A percentile compares a stretch with the other conserved stretches of the same genome.
phyloP scores from a whole-genome alignment of 306 rosid genomes.

The Medicago ruthenica region DNA sequence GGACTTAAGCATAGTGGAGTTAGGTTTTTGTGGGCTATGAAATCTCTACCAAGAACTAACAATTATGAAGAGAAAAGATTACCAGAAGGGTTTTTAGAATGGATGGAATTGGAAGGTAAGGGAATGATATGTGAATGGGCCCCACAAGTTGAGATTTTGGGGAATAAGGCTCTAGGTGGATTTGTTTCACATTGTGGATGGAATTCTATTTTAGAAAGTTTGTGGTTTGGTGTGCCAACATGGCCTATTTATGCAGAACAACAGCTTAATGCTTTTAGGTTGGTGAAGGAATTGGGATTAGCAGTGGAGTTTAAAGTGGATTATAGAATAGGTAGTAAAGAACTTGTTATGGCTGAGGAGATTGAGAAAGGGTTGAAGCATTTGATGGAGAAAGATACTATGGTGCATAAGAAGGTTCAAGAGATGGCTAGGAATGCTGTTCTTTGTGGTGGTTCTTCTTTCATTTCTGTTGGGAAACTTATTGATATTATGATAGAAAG shows the following conservation, averaged over 20 bases:
- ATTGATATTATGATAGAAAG: slow-evolving; percentile 43
- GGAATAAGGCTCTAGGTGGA: slow-evolving; percentile 57
- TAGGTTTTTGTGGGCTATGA: slow-evolving; percentile 64
- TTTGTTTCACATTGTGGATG: slow-evolving; percentile 77
- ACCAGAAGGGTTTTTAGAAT: slow-evolving; percentile 63
- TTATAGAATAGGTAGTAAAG: slow-evolving; percentile 42
- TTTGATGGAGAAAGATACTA: slow-evolving; percentile 49
- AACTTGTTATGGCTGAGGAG: slow-evolving; percentile 60
- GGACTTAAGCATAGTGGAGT: slow-evolving; percentile 56
- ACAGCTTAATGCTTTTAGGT: slow-evolving; percentile 60
- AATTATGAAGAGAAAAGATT: slow-evolving; percentile 32
- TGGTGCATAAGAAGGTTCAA: slow-evolving; percentile 54
- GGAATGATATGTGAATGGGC: slow-evolving; percentile 75
- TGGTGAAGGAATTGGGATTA: slow-evolving; percentile 54
- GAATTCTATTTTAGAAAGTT: slow-evolving; percentile 71
- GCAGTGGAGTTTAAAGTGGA: slow-evolving; percentile 58
- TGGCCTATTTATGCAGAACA: slow-evolving; percentile 83
- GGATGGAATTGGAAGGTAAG: slow-evolving; percentile 49
- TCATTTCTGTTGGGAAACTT: slow-evolving; percentile 39
- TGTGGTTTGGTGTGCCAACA: slow-evolving; percentile 77
- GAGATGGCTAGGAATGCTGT: slow-evolving; percentile 62
- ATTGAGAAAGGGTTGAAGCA: slow-evolving; percentile 51
- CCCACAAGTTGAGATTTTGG: slow-evolving; percentile 63
- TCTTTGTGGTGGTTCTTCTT: slow-evolving; percentile 55
- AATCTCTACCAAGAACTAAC: slow-evolving; percentile 38